Base-by-base conservation (phyloP, 2,329 filamentous ascomycete genomes). In the Cryoendolithus antarcticus region DNA sequence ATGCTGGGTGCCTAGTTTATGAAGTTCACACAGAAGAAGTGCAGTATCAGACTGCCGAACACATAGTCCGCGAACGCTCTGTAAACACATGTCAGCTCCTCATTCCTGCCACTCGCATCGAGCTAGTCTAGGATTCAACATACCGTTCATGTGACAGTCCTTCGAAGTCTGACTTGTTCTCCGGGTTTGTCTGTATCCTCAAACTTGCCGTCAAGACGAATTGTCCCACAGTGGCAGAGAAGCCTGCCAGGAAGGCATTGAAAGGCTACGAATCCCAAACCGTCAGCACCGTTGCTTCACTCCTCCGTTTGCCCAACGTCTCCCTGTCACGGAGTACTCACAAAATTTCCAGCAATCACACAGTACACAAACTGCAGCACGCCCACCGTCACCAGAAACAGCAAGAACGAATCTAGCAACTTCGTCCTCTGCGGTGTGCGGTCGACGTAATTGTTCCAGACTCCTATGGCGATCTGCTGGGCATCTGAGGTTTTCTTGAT, bases 21-120 rank as follows among this genome's bases (percentile, higher is more conserved):
- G 64, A 98, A 98, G 74, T 98, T 98, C 61, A 96, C 79, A 66
- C 88, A 95, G 72, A 98, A 98, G 69, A 96, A 94, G 69, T 98
- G 91, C 62, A 96, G 67, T 60, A 96, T 85, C 61, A 98, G 62
- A 62, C 88, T 95, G 60, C 89, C 91, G 53, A 95, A 85, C 44
- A 98, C 73, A 59, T 82, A 98, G 66, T 98, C 91, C 58, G 91
- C 88, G 62, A 98, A 98, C 30, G 91, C 89, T 61, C 86, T 93
- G 51, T 41, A 40, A 15, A 10, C 37, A 29, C 10, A 34, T 4
- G 37, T 43, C 32, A 38, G 9, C 41, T 32, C 19, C 30, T 19
- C 11, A 2, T 21, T 34, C 35, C 15, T 31, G 5, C 10, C 19
- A 19, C 21, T 35, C 12, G 11, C 34, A 35, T 32, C 24, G 13